phyloP scores from a whole-genome alignment of 208 protist genomes.

The Strigomonas culicis region DNA sequence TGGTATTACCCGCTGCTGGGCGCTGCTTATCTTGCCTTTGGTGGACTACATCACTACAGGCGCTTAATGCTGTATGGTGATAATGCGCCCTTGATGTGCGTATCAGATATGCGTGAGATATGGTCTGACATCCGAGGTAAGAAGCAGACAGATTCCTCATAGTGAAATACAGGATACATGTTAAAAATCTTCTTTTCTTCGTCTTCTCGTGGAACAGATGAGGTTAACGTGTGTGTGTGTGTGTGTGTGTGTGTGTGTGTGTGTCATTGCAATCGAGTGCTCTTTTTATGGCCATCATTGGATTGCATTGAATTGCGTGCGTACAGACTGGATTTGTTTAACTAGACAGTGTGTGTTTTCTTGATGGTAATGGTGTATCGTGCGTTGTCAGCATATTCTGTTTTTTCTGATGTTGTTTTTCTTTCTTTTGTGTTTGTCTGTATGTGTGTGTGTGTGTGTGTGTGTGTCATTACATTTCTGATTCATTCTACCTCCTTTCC shows the following conservation, averaged over 20 bases:
- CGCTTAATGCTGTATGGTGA: constrained; percentile 85
- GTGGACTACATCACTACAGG: constrained; percentile 82
- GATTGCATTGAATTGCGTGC: constrained; percentile 59
- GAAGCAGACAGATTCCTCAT: constrained; percentile 2
- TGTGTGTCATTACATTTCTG: too few relatives aligned
- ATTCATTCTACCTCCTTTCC: too few relatives aligned
- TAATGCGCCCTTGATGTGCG: constrained; percentile 82
- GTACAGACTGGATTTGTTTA: constrained; percentile 46
- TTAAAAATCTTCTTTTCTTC: constrained; percentile 1
- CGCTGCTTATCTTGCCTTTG: constrained; percentile 73
- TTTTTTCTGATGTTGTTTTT: constrained; percentile 11
- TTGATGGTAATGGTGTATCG: constrained; percentile 34
- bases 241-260: too few relatives aligned
- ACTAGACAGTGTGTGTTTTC: too few relatives aligned
- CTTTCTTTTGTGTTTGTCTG: constrained; percentile 6
- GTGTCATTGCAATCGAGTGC: constrained; percentile 85
- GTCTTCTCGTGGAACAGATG: too few relatives aligned
- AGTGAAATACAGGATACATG: not conserved
- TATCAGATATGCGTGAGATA: constrained; percentile 63
- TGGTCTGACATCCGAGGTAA: constrained; percentile 19
- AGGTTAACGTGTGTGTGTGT: too few relatives aligned
- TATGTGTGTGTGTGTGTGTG: too few relatives aligned
- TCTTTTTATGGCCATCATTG: constrained; percentile 72
- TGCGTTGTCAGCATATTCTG: not conserved
- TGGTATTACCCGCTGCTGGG: constrained; percentile 87